Percentiles rank a stretch among this genome's conserved stretches.
Conservation (phyloP, 345 rosid genomes). For the Linum usitatissimum region DNA sequence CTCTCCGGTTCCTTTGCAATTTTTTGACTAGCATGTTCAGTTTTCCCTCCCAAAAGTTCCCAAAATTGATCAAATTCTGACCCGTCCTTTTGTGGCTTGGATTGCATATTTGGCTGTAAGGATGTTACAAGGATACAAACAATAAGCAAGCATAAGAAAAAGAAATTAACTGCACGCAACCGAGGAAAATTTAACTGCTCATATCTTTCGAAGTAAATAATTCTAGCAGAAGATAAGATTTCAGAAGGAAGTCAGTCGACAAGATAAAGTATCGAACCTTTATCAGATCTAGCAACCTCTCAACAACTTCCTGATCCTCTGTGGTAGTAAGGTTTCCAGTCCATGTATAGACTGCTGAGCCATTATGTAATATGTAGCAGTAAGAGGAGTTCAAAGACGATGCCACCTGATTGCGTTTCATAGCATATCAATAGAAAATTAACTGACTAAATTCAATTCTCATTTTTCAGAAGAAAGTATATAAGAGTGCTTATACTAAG, state of each 20-base stretch:
- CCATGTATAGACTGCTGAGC: conserved; percentile 78
- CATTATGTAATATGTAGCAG: conserved; percentile 82
- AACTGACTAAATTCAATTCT: too few relatives aligned
- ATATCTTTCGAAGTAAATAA: neutral
- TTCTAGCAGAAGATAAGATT: conserved; percentile 3
- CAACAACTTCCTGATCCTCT: conserved; percentile 77
- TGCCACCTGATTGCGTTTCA: conserved; percentile 48
- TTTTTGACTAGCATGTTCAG: conserved; percentile 72
- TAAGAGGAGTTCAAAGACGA: conserved; percentile 82
- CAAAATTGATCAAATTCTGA: conserved; percentile 87
- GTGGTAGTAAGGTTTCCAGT: conserved; percentile 67
- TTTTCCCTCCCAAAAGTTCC: conserved; percentile 80
- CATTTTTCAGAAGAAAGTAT: neutral
- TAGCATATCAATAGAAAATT: neutral
- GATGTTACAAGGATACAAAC: conserved; percentile 11
- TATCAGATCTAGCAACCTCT: conserved; percentile 91
- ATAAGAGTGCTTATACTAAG: too few relatives aligned
- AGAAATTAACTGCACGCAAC: neutral
- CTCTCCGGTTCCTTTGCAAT: conserved; percentile 60
- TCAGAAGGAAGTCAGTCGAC: conserved; percentile 4
- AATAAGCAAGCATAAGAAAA: neutral
- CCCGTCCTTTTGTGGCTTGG: conserved; percentile 87
- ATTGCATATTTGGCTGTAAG: conserved; percentile 66
- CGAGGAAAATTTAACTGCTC: neutral
- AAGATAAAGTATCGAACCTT: conserved; percentile 41